phyloP scores from a whole-genome alignment of 441 rosid genomes.

The Adansonia grandidieri region DNA sequence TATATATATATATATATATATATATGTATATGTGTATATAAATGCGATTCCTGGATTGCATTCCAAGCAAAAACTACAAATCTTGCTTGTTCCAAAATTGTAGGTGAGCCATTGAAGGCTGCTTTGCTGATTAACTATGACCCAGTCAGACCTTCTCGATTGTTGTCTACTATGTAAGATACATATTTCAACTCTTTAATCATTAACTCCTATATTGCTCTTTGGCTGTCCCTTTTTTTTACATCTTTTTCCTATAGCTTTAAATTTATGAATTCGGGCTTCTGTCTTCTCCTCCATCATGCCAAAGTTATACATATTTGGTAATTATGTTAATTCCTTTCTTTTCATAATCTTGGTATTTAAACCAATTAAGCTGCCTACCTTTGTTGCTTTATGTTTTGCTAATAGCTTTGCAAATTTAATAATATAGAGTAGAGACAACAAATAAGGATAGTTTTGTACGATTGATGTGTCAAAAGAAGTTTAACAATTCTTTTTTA shows the following conservation, averaged over 20 bases:
- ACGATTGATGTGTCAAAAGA: not conserved
- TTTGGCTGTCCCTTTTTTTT: not conserved
- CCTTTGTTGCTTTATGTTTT: constrained; percentile 12
- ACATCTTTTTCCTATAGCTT: not conserved
- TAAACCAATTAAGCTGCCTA: not conserved
- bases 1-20: not conserved
- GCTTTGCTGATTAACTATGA: constrained; percentile 76
- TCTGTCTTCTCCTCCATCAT: not conserved
- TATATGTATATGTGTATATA: too few relatives aligned
- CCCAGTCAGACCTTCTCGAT: constrained; percentile 74
- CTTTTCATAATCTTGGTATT: not conserved
- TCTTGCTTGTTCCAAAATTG: constrained; percentile 24
- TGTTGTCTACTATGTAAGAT: constrained; percentile 77
- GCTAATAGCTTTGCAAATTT: not conserved
- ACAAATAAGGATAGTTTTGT: not conserved
- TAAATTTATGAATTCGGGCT: not conserved
- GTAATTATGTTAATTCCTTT: constrained; percentile 1
- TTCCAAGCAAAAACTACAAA: not conserved
- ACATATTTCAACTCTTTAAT: not conserved
- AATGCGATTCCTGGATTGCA: not conserved
- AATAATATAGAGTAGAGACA: not conserved
- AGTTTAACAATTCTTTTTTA: not conserved
- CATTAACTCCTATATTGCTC: not conserved
- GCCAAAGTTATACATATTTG: not conserved
- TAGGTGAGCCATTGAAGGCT: constrained; percentile 72